Evolutionary conservation across 345 rosid genomes (phyloP).

Genomic region (Populus ilicifolia): DNA sequence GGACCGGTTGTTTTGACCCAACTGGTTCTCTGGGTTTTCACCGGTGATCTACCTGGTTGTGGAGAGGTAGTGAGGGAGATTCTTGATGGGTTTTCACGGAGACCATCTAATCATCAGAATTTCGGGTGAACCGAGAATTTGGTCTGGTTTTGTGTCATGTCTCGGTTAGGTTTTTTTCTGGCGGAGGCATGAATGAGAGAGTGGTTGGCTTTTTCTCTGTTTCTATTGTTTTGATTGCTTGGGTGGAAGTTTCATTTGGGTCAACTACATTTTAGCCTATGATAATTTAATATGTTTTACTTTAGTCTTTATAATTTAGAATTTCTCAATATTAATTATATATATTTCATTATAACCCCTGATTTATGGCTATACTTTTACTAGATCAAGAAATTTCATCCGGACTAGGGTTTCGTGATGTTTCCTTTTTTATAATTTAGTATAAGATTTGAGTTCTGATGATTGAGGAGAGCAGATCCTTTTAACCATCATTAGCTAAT

Average conservation of each 20-base stretch:
- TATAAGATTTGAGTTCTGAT: too few relatives aligned
- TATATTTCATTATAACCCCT: background rate
- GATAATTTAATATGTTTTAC: background rate
- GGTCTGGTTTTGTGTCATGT: conserved; percentile 3
- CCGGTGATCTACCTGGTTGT: conserved; percentile 5
- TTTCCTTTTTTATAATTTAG: too few relatives aligned
- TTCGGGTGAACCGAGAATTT: conserved; percentile 12
- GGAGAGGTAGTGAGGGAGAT: background rate
- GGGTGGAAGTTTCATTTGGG: background rate
- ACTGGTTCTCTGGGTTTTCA: conserved; percentile 5
- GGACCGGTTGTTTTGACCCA: conserved; percentile 10
- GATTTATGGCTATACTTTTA: too few relatives aligned
- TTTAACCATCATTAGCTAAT: too few relatives aligned
- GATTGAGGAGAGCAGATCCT: too few relatives aligned
- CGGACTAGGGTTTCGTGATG: too few relatives aligned
- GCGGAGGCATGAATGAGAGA: background rate
- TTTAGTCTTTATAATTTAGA: background rate
- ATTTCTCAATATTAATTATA: background rate
- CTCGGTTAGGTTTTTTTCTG: conserved; percentile 3
- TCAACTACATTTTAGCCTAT: background rate
- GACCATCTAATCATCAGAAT: background rate
- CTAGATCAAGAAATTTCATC: too few relatives aligned
- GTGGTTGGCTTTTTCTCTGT: background rate
- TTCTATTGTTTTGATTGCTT: background rate
- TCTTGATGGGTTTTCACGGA: background rate